Conservation (phyloP, 257 asterid species). For the Euphrasia confusa region DNA sequence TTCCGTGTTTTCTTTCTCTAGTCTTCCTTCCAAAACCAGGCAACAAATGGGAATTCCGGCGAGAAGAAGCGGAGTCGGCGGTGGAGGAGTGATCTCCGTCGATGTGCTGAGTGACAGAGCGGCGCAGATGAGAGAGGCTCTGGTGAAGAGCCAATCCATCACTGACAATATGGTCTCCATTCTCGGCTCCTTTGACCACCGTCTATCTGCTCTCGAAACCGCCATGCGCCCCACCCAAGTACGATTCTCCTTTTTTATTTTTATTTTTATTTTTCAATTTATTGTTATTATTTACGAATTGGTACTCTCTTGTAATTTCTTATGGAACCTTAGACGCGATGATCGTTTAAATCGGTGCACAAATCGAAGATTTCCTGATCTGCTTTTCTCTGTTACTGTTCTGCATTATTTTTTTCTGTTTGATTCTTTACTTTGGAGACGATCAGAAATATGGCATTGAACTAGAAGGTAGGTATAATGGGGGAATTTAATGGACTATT, state of each 20-base stretch:
- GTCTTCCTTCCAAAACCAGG: slow-evolving; percentile 17
- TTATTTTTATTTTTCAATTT: too few species aligned
- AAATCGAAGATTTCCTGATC: slow-evolving; percentile 17
- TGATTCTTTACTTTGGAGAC: too few species aligned
- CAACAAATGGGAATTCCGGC: slow-evolving; percentile 50
- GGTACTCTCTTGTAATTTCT: background rate
- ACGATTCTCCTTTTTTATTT: slow-evolving; percentile 2
- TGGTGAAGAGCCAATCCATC: slow-evolving; percentile 59
- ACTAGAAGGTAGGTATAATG: background rate
- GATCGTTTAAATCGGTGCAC: slow-evolving; percentile 17
- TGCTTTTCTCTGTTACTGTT: slow-evolving; percentile 20
- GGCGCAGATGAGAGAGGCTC: slow-evolving; percentile 58
- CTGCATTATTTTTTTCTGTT: background rate
- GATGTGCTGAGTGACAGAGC: slow-evolving; percentile 51
- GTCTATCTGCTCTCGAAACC: slow-evolving; percentile 65
- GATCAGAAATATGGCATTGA: too few species aligned
- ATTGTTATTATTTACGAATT: too few species aligned
- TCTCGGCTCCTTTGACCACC: slow-evolving; percentile 69
- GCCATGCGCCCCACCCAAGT: slow-evolving; percentile 82
- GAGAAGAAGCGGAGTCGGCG: slow-evolving; percentile 29
- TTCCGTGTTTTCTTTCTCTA: slow-evolving; percentile 30
- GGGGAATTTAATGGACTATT: background rate
- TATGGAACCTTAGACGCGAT: slow-evolving; percentile 13
- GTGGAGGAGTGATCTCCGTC: slow-evolving; percentile 31
- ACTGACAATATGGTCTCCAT: slow-evolving; percentile 66